Conservation (phyloP, 331 rosid species). For the Cydonia oblonga region DNA sequence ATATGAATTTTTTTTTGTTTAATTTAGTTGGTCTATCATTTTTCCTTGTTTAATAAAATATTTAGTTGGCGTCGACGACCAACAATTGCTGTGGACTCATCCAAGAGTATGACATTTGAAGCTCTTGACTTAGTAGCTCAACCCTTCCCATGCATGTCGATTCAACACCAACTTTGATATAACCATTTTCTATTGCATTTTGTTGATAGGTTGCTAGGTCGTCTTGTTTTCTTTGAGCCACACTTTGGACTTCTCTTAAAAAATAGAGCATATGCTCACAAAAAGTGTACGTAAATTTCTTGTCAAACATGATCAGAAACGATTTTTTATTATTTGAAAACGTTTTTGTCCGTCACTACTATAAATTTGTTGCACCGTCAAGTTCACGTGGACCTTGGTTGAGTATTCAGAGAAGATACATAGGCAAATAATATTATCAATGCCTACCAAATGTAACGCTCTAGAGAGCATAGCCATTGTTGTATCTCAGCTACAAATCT, state of each 20-base stretch:
- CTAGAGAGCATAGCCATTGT: not conserved
- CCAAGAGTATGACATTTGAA: not conserved
- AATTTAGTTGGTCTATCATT: too few species aligned
- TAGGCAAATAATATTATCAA: too few species aligned
- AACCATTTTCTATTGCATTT: not conserved
- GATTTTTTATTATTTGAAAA: too few species aligned
- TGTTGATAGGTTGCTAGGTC: not conserved
- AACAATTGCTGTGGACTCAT: not conserved
- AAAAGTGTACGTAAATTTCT: too few species aligned
- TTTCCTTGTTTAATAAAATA: too few species aligned
- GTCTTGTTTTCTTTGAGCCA: not conserved
- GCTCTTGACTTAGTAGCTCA: not conserved
- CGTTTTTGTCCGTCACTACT: too few species aligned
- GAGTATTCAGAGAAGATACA: too few species aligned
- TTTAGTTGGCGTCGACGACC: not conserved
- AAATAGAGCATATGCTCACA: too few species aligned
- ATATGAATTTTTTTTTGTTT: too few species aligned
- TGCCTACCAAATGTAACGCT: not conserved
- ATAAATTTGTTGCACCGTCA: too few species aligned
- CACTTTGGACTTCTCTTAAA: not conserved
- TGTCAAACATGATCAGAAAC: fast-evolving
- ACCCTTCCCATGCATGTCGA: not conserved
- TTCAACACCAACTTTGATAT: not conserved
- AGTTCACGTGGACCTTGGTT: too few species aligned
- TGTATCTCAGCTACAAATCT: not conserved